These are phyloP conservation scores for Panellus pusillus DNA, from an alignment of 768 basidiomycete genomes.

Conservation along the genomic window DNA sequence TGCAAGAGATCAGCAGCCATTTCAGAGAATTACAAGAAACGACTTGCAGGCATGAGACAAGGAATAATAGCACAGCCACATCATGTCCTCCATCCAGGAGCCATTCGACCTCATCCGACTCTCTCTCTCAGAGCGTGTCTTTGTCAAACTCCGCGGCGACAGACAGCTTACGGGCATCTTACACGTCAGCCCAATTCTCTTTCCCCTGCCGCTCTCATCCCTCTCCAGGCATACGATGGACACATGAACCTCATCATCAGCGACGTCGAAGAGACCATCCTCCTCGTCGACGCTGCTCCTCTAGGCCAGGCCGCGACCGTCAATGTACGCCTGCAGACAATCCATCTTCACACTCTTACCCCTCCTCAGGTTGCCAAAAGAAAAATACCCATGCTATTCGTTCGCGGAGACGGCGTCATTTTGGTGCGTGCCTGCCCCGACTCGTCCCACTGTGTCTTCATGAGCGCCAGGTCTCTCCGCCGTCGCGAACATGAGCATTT, in stretches of 20 bases:
- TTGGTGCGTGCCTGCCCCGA: slow-evolving; percentile 53
- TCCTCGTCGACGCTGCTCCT: too few species aligned
- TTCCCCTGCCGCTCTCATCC: slow-evolving; percentile 11
- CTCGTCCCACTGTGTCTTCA: slow-evolving; percentile 9
- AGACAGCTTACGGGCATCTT: slow-evolving; percentile 88
- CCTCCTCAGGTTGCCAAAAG: slow-evolving; percentile 77
- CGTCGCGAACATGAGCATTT: slow-evolving; percentile 60
- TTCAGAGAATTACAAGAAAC: background rate
- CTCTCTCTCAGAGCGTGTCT: slow-evolving; percentile 95
- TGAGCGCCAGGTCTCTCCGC: slow-evolving; percentile 68
- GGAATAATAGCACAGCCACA: slow-evolving; percentile 10
- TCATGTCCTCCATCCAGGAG: slow-evolving; percentile 86
- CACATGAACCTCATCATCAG: slow-evolving; percentile 99
- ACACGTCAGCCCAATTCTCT: slow-evolving; percentile 61
- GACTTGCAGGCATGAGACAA: slow-evolving; percentile 63
- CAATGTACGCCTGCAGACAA: slow-evolving; percentile 45
- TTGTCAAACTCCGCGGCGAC: slow-evolving; percentile 95
- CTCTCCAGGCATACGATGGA: slow-evolving; percentile 92
- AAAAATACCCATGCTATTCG: slow-evolving; percentile 97
- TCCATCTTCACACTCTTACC: background rate
- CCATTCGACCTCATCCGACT: slow-evolving; percentile 97
- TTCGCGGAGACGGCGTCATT: slow-evolving; percentile 96
- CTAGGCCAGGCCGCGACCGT: too few species aligned
- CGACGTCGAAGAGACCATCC: slow-evolving; percentile 96
- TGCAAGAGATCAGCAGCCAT: slow-evolving; percentile 29